Evolutionary conservation across 345 rosid genomes (phyloP).

Genomic region (Garcia nutans): DNA sequence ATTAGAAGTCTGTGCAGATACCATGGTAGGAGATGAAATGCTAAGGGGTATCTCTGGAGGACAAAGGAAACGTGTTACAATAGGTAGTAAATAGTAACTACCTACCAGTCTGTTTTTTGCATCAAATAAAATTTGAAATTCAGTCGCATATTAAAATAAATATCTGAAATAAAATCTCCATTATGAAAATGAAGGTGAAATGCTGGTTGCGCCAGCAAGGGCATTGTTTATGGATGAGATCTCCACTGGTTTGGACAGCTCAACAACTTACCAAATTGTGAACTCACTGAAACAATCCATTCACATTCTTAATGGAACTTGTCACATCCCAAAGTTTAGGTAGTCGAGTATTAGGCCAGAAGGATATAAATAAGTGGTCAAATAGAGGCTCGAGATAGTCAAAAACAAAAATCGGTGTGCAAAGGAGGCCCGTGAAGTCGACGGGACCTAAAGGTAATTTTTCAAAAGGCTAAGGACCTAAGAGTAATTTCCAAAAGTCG

Average conservation of each 20-base stretch:
- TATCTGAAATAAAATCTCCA: neutral
- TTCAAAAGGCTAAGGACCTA: no score
- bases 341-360: no score
- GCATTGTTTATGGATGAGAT: constrained; percentile 78
- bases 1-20: constrained; percentile 64
- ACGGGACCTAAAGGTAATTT: no score
- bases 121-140: neutral
- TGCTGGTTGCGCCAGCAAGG: constrained; percentile 72
- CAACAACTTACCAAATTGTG: constrained; percentile 74
- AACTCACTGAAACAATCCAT: constrained; percentile 66
- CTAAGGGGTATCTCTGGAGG: constrained; percentile 77
- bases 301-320: constrained; percentile 61
- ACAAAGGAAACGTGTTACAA: constrained; percentile 72
- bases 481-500: no score
- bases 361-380: no score
- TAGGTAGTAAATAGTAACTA: constrained; percentile 34
- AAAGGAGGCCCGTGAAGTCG: no score
- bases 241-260: constrained; percentile 78
- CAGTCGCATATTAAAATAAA: neutral
- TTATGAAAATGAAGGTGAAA: constrained; percentile 45
- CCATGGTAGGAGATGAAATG: constrained; percentile 64
- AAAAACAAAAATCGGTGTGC: no score
- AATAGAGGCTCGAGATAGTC: no score
- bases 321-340: no score
- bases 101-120: neutral